phyloP scores from a whole-genome alignment of 2,329 filamentous ascomycete species.

The Neofusicoccum cordaticola region DNA sequence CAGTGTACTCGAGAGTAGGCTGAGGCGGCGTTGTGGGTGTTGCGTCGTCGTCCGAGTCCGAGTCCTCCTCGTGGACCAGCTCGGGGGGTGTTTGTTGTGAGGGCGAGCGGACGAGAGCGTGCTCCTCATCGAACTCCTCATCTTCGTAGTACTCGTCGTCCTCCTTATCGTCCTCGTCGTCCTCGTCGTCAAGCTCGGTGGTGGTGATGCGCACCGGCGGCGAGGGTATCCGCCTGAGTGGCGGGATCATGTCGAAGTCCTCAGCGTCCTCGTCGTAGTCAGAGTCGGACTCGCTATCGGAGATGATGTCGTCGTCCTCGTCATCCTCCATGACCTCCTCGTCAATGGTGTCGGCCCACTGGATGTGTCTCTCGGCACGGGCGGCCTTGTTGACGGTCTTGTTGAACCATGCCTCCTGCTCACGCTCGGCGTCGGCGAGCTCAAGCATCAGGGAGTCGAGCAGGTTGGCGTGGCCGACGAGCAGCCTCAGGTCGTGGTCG shows the following conservation, averaged over 20 bases:
- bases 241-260: conserved; percentile 46
- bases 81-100: conserved; percentile 48
- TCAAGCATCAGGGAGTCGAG: conserved; percentile 91
- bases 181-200: conserved; percentile 40
- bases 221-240: conserved; percentile 39
- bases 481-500: conserved; percentile 90
- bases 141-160: conserved; percentile 49
- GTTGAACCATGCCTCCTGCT: conserved; percentile 98
- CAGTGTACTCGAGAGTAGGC: conserved; percentile 44
- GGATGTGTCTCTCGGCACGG: conserved; percentile 66
- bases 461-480: conserved; percentile 97
- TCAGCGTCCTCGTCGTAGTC: conserved; percentile 52
- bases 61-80: conserved; percentile 48
- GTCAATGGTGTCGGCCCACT: conserved; percentile 79
- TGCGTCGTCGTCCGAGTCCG: conserved; percentile 45
- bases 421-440: conserved; percentile 87
- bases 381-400: conserved; percentile 79
- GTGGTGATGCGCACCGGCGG: conserved; percentile 44
- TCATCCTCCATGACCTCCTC: conserved; percentile 73
- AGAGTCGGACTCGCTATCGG: conserved; percentile 53
- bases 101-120: conserved; percentile 45
- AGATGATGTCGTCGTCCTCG: conserved; percentile 48
- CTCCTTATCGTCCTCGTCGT: conserved; percentile 44
- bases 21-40: conserved; percentile 48
- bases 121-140: conserved; percentile 45